A percentile compares a stretch with the other conserved stretches of the same genome.
These are phyloP conservation scores for Hibiscus mutabilis DNA, from an alignment of 345 rosid genomes.

Conservation along the genomic window DNA sequence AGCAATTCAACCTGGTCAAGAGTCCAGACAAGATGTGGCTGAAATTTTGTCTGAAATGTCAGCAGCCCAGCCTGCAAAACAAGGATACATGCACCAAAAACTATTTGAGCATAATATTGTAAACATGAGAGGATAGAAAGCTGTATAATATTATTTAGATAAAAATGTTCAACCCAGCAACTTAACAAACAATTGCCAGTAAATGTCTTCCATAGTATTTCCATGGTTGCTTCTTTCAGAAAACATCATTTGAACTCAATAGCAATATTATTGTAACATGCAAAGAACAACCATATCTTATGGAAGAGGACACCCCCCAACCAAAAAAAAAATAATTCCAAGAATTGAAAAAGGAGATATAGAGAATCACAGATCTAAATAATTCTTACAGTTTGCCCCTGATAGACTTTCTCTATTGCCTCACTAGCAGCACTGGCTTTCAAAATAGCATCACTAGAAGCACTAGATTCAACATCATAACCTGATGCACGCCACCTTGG, in stretches of 20 bases:
- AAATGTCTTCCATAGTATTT: background rate
- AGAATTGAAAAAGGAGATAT: background rate
- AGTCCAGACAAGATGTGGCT: slow-evolving; percentile 81
- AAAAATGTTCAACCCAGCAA: background rate
- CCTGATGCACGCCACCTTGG: slow-evolving; percentile 99
- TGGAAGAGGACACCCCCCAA: background rate
- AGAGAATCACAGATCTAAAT: background rate
- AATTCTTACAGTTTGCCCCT: slow-evolving; percentile 67
- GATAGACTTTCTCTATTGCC: slow-evolving; percentile 90
- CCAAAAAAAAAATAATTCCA: background rate
- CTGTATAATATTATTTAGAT: background rate
- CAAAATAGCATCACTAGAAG: slow-evolving; percentile 88
- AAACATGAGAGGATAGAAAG: background rate
- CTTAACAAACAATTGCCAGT: background rate
- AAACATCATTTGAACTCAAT: background rate
- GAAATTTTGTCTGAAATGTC: slow-evolving; percentile 76
- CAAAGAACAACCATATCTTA: background rate
- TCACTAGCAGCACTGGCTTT: slow-evolving; percentile 97
- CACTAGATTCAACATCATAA: slow-evolving; percentile 96
- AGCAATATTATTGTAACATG: background rate
- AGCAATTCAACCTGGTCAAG: slow-evolving; percentile 72
- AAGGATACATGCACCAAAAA: slow-evolving; percentile 1
- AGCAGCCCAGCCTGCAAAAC: slow-evolving; percentile 63
- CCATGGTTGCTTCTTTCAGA: background rate
- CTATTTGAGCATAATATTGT: background rate